A percentile compares a stretch with the other conserved stretches of the same genome.
These are phyloP conservation scores for Pulveroboletus sp. DNA, from an alignment of 768 basidiomycete species.

Conservation along the genomic window DNA sequence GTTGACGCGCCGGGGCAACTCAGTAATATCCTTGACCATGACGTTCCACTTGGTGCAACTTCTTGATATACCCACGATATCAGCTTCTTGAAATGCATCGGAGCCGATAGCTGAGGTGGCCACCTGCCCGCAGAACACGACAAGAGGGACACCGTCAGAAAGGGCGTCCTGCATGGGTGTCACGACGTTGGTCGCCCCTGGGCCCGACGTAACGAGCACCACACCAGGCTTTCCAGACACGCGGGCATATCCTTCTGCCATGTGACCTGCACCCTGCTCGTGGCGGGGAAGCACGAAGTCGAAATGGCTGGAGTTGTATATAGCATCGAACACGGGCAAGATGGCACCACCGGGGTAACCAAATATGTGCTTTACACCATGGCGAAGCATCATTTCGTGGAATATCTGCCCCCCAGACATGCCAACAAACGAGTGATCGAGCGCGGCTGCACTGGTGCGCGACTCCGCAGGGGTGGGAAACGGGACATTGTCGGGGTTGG, in stretches of 20 bases:
- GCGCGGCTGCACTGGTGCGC: slow-evolving; percentile 42
- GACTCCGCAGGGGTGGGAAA: slow-evolving; percentile 33
- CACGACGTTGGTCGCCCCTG: slow-evolving; percentile 96
- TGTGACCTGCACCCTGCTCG: slow-evolving; percentile 98
- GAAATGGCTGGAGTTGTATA: slow-evolving; percentile 92
- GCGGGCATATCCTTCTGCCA: slow-evolving; percentile 98
- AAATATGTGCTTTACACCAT: slow-evolving; percentile 93
- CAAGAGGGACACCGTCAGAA: slow-evolving; percentile 87
- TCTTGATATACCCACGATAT: slow-evolving; percentile 92
- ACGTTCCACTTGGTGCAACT: slow-evolving; percentile 99
- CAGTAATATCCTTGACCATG: slow-evolving; percentile 96
- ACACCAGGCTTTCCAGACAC: slow-evolving; percentile 98
- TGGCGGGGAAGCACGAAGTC: slow-evolving; percentile 94
- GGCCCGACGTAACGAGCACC: slow-evolving; percentile 96
- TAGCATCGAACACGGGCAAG: slow-evolving; percentile 99
- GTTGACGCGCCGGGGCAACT: slow-evolving; percentile 92
- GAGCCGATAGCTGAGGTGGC: slow-evolving; percentile 99
- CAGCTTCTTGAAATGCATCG: slow-evolving; percentile 98
- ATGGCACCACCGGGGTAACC: slow-evolving; percentile 98
- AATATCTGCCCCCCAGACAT: slow-evolving; percentile 96
- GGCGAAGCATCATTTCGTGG: slow-evolving; percentile 99
- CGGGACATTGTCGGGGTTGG: slow-evolving; percentile 36
- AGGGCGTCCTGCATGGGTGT: slow-evolving; percentile 98
- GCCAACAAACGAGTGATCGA: slow-evolving; percentile 87
- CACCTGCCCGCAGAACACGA: slow-evolving; percentile 98